Evolutionary conservation across 768 basidiomycete species (phyloP), one percentile per base, ranked within the genome.

Genomic region (Phaffia tasmanica): DNA sequence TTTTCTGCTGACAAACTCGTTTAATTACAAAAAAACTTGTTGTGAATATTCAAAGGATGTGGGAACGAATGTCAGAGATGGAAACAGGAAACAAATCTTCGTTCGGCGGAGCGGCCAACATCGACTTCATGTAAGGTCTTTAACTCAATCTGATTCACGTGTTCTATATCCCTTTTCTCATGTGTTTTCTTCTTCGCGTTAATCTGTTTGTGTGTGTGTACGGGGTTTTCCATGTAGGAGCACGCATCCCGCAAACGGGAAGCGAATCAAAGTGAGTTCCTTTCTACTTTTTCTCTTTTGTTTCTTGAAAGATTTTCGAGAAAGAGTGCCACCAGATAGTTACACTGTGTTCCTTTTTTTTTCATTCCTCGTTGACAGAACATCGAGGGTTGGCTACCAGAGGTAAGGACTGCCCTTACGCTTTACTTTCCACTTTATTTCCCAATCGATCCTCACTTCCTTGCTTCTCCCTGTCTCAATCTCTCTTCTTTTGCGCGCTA

Each of bases 181-280:
- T 23, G 3, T 35, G 11, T 11, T n/a, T 7, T 25, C 23, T 47
- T 25, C 14, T 15, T 3, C 4, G 4, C 25, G n/a, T n/a, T n/a
- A n/a, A n/a, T n/a, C n/a, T n/a, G n/a, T n/a, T n/a, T n/a, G n/a
- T n/a, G n/a, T n/a, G n/a, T n/a, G n/a, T n/a, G n/a, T n/a, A n/a
- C n/a, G n/a, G n/a, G n/a, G n/a, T 29, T 60, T 27, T 9, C 1
- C 7, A 16, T 8, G 29, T 29, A 61, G 59, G 46, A 79, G 79
- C 30, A 95, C 93, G 0, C 93, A 97, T 76, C 93, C 93, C 0
- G 80, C 84, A 6, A 84, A 85, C 27, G 78, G 81, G 50, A 84
- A 80, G 72, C 83, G 92, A 25, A 83, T 89, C 66, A 80, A 85
- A 79, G 89, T 87, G 70, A 67, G 82, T 70, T 18, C 23, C 23